phyloP scores from a whole-genome alignment of 176 grass and related monocot species.

The Triticum urartu region DNA sequence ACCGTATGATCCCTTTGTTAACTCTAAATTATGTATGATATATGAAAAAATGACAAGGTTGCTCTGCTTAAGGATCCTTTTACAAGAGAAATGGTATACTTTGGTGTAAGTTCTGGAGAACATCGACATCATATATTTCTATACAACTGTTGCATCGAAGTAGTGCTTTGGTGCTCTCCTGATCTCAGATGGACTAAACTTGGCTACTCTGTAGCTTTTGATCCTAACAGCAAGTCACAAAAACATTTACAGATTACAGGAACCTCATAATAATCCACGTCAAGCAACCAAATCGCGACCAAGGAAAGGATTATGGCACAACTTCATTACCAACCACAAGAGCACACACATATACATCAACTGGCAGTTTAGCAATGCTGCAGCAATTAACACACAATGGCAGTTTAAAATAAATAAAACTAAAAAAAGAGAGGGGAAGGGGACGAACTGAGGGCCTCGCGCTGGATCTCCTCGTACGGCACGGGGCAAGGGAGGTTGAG shows the following conservation, averaged over 20 bases:
- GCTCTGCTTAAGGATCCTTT: background rate
- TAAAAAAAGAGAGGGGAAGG: background rate
- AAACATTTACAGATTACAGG: background rate
- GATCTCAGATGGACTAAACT: background rate
- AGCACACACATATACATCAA: background rate
- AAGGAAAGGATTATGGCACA: background rate
- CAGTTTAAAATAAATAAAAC: background rate
- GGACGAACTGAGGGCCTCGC: constrained; percentile 84
- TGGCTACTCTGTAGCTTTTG: background rate
- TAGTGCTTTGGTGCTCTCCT: background rate
- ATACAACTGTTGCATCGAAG: background rate
- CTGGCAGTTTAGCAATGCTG: constrained; percentile 23
- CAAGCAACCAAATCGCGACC: constrained; percentile 9
- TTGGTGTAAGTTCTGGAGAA: background rate
- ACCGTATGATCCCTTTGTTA: background rate
- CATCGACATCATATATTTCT: background rate
- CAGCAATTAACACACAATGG: constrained; percentile 1
- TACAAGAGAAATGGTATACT: background rate
- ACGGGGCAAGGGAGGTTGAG: constrained; percentile 90
- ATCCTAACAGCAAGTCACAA: constrained; percentile 7
- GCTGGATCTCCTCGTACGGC: constrained; percentile 98
- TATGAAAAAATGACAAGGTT: background rate
- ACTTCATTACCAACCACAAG: background rate
- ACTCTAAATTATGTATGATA: background rate
- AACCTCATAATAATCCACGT: background rate